Conservation (phyloP, 2,329 filamentous ascomycete species). For the Sclerotinia trifoliorum region DNA sequence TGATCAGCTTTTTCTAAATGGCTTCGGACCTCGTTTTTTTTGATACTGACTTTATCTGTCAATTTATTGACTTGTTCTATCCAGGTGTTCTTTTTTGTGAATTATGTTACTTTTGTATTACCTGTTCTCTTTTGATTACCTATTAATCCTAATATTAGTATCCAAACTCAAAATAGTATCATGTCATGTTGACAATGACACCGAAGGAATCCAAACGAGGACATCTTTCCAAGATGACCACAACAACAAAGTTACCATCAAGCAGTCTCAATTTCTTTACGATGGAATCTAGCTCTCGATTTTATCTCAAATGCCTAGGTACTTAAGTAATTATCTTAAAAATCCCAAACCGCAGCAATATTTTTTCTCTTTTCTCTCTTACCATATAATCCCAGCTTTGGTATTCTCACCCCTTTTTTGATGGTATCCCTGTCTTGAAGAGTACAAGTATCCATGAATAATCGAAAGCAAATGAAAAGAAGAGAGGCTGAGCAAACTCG, state of each 20-base stretch:
- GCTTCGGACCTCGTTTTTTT: too few species aligned
- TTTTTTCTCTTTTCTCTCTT: background rate
- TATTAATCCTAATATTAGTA: background rate
- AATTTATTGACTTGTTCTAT: background rate
- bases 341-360: conserved; percentile 7
- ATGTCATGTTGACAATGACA: background rate
- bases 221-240: background rate
- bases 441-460: conserved; percentile 2
- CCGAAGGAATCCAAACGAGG: background rate
- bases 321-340: conserved; percentile 6
- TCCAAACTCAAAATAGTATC: background rate
- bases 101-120: background rate
- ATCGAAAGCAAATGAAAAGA: conserved; percentile 2
- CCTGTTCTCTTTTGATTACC: background rate
- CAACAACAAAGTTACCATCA: background rate
- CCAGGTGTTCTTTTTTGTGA: background rate
- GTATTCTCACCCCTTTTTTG: conserved; percentile 1
- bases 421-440: background rate
- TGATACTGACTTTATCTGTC: background rate
- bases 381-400: background rate
- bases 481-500: background rate
- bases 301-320: conserved; percentile 17
- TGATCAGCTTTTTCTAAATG: too few species aligned
- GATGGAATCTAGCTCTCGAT: background rate
- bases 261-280: background rate